Base-by-base conservation (phyloP, 1,139 yeast genomes). In the Candida dubliniensis region DNA sequence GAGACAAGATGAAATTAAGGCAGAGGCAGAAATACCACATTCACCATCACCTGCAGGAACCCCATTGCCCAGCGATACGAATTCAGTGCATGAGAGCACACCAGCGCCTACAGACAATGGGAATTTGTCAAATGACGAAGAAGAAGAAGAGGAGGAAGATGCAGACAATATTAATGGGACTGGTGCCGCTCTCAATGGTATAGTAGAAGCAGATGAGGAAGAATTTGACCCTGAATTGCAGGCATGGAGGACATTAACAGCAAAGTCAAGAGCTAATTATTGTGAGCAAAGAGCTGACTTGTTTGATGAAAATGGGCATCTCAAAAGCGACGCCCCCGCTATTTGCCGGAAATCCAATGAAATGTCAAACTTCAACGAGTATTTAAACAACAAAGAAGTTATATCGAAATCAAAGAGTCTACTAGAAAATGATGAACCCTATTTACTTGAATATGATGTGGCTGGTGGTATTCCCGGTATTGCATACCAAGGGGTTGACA, bases 391-490 rank as follows among this genome's bases (percentile, higher is more conserved):
- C 47, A 64, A 62, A 31, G 70, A 67, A 49, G 73, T 70, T 13
- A 66, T 72, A 10, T 64, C 74, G 0, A 71, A 71, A 44, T 64
- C 69, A 18, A 66, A 69, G 40, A 77, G 74, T 47, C 63, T 78
- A 35, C 74, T 81, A 40, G 83, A 77, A 38, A 81, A 74, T 50
- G 84, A 81, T 52, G 87, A 82, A 51, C 84, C 84, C 3, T 85
- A 86, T 53, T 65, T 90, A 41, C 71, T 87, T 35, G 98, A 93
- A 59, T 93, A 91, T 61, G 96, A 91, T 54, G 79, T 87, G 2
- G 71, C 81, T 2, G 90, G 95, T 33, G 91, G 93, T 0, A 59
- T 90, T 8, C 98, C 99, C 0, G 80, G 82, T 0, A 58, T 87
- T 5, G 64, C 67, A 7, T 84, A 78, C 52, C 55, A 56, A 26